Conservation (phyloP, 495 filamentous ascomycete species). For the Penicillium pulvis region DNA sequence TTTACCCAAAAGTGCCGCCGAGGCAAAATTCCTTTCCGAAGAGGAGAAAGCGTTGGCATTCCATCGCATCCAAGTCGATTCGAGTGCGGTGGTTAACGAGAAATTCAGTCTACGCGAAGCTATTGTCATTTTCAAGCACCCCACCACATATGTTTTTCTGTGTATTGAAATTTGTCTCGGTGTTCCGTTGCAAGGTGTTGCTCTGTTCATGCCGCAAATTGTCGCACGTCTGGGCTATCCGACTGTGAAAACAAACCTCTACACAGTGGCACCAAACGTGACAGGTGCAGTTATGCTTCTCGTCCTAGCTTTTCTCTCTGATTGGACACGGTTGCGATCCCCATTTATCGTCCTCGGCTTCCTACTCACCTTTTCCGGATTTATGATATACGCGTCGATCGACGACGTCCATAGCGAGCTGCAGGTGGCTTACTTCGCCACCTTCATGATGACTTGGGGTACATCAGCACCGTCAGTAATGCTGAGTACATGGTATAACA, state of each 20-base stretch:
- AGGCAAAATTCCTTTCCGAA: conserved; percentile 60
- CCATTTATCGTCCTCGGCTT: conserved; percentile 72
- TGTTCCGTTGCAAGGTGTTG: conserved; percentile 67
- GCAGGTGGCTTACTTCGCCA: conserved; percentile 70
- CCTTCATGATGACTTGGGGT: conserved; percentile 79
- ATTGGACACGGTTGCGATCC: conserved; percentile 63
- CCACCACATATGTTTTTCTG: conserved; percentile 61
- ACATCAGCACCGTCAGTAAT: conserved; percentile 52
- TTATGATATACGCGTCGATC: conserved; percentile 69
- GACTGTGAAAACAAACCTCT: conserved; percentile 70
- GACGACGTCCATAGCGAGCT: conserved; percentile 51
- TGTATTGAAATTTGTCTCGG: conserved; percentile 71
- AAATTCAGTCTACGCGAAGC: conserved; percentile 65
- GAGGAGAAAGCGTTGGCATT: conserved; percentile 68
- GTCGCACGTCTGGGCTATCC: conserved; percentile 60
- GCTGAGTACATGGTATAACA: conserved; percentile 67
- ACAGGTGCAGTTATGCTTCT: conserved; percentile 67
- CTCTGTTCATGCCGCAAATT: conserved; percentile 72
- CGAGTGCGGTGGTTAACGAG: conserved; percentile 68
- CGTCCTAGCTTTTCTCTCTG: conserved; percentile 64
- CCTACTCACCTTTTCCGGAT: conserved; percentile 68
- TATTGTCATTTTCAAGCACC: conserved; percentile 60
- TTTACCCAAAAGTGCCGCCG: conserved; percentile 61
- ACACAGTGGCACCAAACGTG: conserved; percentile 71
- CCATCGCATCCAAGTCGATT: conserved; percentile 70